Evolutionary conservation across 257 asterid species (phyloP).

Genomic region (Anisodus tanguticus): DNA sequence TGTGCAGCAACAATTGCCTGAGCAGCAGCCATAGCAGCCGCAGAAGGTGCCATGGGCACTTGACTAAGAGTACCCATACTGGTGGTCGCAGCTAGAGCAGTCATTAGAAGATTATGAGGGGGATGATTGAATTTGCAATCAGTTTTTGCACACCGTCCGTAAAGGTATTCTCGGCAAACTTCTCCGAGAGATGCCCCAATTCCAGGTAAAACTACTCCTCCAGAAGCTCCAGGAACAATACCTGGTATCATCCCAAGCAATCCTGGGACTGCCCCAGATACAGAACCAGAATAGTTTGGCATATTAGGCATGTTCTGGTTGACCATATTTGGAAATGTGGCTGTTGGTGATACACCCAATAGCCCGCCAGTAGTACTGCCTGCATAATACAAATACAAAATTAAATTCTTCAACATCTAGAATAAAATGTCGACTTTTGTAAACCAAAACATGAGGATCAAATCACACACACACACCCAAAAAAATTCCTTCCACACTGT

Average conservation of each 20-base stretch:
- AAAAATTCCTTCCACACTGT: background rate
- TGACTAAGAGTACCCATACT: conserved; percentile 83
- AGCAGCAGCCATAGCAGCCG: conserved; percentile 99
- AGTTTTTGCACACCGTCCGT: conserved; percentile 78
- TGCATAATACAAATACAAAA: conserved; percentile 41
- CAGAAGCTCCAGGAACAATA: conserved; percentile 82
- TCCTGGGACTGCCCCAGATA: conserved; percentile 92
- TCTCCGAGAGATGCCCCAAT: conserved; percentile 90
- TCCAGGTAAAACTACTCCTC: conserved; percentile 94
- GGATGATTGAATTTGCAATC: conserved; percentile 89
- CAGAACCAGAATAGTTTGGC: conserved; percentile 96
- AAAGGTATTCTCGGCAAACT: conserved; percentile 87
- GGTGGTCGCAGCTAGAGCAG: conserved; percentile 80
- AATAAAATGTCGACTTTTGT: background rate
- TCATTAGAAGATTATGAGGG: conserved; percentile 84
- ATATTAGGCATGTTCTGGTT: conserved; percentile 99
- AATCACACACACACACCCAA: background rate
- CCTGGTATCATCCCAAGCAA: conserved; percentile 98
- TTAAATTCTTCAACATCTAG: conserved; percentile 26
- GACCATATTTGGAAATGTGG: conserved; percentile 75
- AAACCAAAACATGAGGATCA: conserved; percentile 8
- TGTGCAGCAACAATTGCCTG: conserved; percentile 99
- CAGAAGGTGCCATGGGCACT: conserved; percentile 99
- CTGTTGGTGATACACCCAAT: conserved; percentile 74
- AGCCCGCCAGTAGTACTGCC: conserved; percentile 87